Conservation (phyloP, 2,329 filamentous ascomycete species). For the Mycocentrospora acerina region DNA sequence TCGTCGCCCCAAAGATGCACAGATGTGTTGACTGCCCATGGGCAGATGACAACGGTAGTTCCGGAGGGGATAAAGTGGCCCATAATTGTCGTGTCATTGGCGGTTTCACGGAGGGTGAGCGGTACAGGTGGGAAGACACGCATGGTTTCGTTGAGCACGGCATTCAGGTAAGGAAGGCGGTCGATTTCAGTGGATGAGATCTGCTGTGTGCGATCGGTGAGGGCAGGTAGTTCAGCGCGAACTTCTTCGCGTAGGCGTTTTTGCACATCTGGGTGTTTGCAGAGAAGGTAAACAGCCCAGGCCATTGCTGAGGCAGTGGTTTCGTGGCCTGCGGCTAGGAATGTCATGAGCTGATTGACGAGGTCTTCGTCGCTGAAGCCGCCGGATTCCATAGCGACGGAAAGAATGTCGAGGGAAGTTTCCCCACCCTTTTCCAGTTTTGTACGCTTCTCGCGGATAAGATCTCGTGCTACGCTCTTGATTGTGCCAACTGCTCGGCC, state of each 20-base stretch:
- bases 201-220: slow-evolving; percentile 40
- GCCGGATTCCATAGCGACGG: slow-evolving; percentile 74
- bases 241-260: slow-evolving; percentile 54
- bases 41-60: slow-evolving; percentile 66
- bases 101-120: slow-evolving; percentile 67
- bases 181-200: slow-evolving; percentile 64
- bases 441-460: slow-evolving; percentile 71
- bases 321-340: slow-evolving; percentile 70
- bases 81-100: slow-evolving; percentile 64
- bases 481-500: slow-evolving; percentile 38
- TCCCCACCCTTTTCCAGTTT: slow-evolving; percentile 49
- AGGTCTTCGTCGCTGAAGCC: slow-evolving; percentile 76
- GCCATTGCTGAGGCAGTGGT: slow-evolving; percentile 57
- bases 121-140: slow-evolving; percentile 73
- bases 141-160: slow-evolving; percentile 75
- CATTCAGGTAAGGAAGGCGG: slow-evolving; percentile 71
- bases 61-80: slow-evolving; percentile 68
- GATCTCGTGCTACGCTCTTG: slow-evolving; percentile 64
- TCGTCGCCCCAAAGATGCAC: slow-evolving; percentile 73
- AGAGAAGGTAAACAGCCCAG: slow-evolving; percentile 57
- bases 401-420: slow-evolving; percentile 71
- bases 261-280: slow-evolving; percentile 53
- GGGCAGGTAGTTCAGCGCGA: slow-evolving; percentile 48
- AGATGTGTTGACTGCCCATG: slow-evolving; percentile 70
- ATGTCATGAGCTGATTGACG: slow-evolving; percentile 89